Evolutionary conservation across 2,329 filamentous ascomycete genomes (phyloP), one percentile per base, ranked within the genome.

Genomic region (Fusarium sp.): DNA sequence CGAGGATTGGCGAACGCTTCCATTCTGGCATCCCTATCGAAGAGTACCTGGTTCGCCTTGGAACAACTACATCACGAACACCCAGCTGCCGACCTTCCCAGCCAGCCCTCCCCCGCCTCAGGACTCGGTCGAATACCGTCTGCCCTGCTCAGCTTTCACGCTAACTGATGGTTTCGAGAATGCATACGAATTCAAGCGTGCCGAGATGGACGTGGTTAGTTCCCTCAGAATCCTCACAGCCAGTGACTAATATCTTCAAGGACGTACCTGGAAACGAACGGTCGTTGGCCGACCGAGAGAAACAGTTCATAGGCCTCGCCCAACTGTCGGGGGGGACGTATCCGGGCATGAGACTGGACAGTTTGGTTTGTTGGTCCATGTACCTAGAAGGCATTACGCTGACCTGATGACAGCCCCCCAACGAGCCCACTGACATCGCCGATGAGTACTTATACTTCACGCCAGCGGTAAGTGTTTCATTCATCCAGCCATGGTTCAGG

Each of bases 51-150:
- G 76, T 6, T 75, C 75, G 11, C 62, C 70, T 20, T 78, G 76
- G 76, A 77, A 77, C 62, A 75, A 74, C 33, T 77, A 70, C 51
- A 69, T 78, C 46, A 73, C 53, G 33, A 78, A 78, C 49, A 53
- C 40, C 20, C 35, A 49, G 4, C 40, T 53, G 16, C 56, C 68
- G 59, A 36, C 60, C 36, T 38, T 60, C 66, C 22, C 74, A 4
- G 8, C 35, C 20, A 35, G 36, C 46, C 59, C 40, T 22, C n/a
- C 14, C 6, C 56, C 31, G 4, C 27, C 40, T 14, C 16, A 16
- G 1, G n/a, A 12, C 3, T 12, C 12, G 10, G 42, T 71, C 16
- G 40, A 40, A 16, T 73, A 67, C 61, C 60, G 44, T 33, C 42
- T 74, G n/a, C 72, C 72, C 14, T 68, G 59, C 24, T 59, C 69